These are phyloP conservation scores for Phytophthora idaei DNA, from an alignment of 352 stramenopile genomes.

Conservation along the genomic window DNA sequence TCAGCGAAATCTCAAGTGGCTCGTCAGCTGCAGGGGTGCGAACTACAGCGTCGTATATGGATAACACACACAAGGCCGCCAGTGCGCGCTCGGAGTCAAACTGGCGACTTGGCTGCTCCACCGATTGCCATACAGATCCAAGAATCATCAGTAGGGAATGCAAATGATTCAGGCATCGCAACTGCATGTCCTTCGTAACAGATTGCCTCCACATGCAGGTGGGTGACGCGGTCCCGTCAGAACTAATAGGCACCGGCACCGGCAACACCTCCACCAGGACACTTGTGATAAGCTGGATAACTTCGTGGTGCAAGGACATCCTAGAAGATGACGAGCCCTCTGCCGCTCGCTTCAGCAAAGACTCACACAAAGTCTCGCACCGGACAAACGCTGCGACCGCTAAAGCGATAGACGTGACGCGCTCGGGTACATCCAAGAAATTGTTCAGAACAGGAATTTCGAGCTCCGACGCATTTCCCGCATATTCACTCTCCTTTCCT, in stretches of 20 bases:
- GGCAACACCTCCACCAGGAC: conserved; percentile 86
- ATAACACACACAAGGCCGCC: conserved; percentile 75
- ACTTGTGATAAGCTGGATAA: conserved; percentile 85
- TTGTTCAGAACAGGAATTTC: conserved; percentile 74
- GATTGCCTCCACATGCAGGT: conserved; percentile 78
- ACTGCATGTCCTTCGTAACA: conserved; percentile 78
- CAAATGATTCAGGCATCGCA: conserved; percentile 80
- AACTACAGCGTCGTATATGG: conserved; percentile 85
- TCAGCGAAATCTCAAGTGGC: conserved; percentile 76
- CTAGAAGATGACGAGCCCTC: conserved; percentile 91
- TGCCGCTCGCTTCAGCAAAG: conserved; percentile 75
- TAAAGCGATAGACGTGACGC: conserved; percentile 72
- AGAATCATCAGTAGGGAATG: conserved; percentile 82
- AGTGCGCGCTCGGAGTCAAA: conserved; percentile 89
- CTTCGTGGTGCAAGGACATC: conserved; percentile 89
- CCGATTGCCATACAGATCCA: conserved; percentile 87
- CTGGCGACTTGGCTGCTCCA: conserved; percentile 84
- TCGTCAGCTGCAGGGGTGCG: conserved; percentile 75
- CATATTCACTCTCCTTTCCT: conserved; percentile 75
- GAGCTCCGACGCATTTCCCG: conserved; percentile 72
- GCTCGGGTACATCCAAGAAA: conserved; percentile 86
- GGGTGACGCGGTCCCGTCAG: conserved; percentile 21
- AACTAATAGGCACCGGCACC: conserved; percentile 48
- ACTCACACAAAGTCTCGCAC: conserved; percentile 79
- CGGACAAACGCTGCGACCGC: conserved; percentile 83